Conservation (phyloP, 2,329 filamentous ascomycete species). For the Fonsecaea erecta region DNA sequence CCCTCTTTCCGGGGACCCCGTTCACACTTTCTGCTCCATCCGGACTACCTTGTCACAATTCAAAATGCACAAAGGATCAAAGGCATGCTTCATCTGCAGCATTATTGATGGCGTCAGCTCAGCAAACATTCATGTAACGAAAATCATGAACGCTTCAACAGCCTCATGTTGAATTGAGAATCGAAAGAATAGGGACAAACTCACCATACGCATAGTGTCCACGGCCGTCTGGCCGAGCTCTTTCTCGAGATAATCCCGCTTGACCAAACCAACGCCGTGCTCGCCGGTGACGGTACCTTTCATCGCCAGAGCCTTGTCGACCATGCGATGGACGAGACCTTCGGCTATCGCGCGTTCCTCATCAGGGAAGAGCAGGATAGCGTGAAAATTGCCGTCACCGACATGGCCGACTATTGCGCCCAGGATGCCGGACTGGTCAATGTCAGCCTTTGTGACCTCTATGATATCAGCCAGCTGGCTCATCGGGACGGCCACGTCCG, state of each 20-base stretch:
- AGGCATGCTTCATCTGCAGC: no score
- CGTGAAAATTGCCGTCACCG: slow-evolving; percentile 93
- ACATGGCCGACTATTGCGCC: slow-evolving; percentile 87
- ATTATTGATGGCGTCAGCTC: no score
- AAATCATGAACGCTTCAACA: no score
- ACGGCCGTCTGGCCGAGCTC: slow-evolving; percentile 30
- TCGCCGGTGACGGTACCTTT: slow-evolving; percentile 39
- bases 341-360: slow-evolving; percentile 23
- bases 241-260: slow-evolving; percentile 31
- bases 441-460: slow-evolving; percentile 81
- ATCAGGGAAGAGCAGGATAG: slow-evolving; percentile 77
- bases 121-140: no score
- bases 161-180: no score
- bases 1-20: no score
- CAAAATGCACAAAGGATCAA: no score
- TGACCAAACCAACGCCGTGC: slow-evolving; percentile 38
- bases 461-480: slow-evolving; percentile 64
- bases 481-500: slow-evolving; percentile 83
- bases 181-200: no score
- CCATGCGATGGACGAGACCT: slow-evolving; percentile 39
- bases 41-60: no score
- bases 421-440: slow-evolving; percentile 82
- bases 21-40: no score
- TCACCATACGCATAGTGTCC: no score
- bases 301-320: slow-evolving; percentile 33